These are phyloP conservation scores for Dioscorea dumetorum DNA, from an alignment of 106 monocot species.

Conservation along the genomic window DNA sequence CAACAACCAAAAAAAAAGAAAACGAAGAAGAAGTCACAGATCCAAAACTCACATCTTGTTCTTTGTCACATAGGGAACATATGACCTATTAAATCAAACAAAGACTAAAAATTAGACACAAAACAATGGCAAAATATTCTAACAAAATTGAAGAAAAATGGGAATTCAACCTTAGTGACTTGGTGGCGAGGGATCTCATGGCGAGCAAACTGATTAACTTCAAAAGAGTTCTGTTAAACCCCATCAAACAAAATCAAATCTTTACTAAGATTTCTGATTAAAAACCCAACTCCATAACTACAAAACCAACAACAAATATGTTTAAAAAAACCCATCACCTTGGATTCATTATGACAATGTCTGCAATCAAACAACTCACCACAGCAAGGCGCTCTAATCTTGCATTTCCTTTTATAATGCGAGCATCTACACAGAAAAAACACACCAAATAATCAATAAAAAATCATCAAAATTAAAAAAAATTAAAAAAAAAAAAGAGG, in stretches of 20 bases:
- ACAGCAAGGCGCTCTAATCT: constrained; percentile 81
- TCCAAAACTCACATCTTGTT: constrained; percentile 70
- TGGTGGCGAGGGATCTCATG: constrained; percentile 80
- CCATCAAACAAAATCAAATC: constrained; percentile 4
- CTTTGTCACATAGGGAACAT: constrained; percentile 68
- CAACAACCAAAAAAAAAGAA: too few species aligned
- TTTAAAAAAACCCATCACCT: constrained; percentile 24
- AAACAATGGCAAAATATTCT: not conserved
- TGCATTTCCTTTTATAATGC: constrained; percentile 80
- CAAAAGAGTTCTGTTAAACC: constrained; percentile 50
- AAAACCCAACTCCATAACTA: not conserved
- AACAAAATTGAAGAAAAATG: not conserved
- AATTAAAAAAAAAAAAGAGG: not conserved
- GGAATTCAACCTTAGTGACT: constrained; percentile 44
- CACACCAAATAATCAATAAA: not conserved
- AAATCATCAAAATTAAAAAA: not conserved
- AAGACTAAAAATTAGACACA: not conserved
- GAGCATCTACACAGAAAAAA: constrained; percentile 34
- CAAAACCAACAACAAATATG: not conserved
- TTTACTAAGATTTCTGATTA: not conserved
- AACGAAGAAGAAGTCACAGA: not conserved
- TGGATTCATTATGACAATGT: constrained; percentile 88
- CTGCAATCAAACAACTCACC: constrained; percentile 73
- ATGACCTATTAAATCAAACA: constrained; percentile 50
- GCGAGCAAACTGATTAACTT: constrained; percentile 40